A percentile compares a stretch with the other conserved stretches of the same genome.
Evolutionary conservation across 768 basidiomycete species (phyloP).

Genomic region (Tricholomella constricta): DNA sequence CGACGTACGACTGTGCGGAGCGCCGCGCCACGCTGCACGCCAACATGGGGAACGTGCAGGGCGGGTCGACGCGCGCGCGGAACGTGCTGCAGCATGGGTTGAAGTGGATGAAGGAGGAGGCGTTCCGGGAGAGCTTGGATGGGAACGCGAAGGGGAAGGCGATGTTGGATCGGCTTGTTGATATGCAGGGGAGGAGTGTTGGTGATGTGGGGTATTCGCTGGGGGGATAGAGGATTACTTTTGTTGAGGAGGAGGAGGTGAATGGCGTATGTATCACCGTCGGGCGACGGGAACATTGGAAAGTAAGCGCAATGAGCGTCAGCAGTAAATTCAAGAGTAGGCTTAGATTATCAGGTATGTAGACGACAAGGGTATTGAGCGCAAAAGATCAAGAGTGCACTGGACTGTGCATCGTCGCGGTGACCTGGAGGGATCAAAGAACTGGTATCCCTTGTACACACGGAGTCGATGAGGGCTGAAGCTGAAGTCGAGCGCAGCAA

Average conservation of each 20-base stretch:
- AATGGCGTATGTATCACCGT: too few relatives aligned
- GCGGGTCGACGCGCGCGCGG: slow-evolving; percentile 63
- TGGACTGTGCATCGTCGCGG: too few relatives aligned
- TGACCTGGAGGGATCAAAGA: too few relatives aligned
- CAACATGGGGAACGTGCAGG: slow-evolving; percentile 61
- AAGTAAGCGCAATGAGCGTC: too few relatives aligned
- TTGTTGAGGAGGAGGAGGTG: too few relatives aligned
- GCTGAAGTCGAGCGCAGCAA: slow-evolving; percentile 45
- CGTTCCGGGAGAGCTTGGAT: slow-evolving; percentile 49
- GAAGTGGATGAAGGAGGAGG: slow-evolving; percentile 62
- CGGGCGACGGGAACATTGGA: too few relatives aligned
- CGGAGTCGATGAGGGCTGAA: slow-evolving; percentile 74
- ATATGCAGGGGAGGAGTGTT: slow-evolving; percentile 46
- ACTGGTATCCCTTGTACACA: too few relatives aligned
- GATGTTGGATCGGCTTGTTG: slow-evolving; percentile 63
- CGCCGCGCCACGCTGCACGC: slow-evolving; percentile 71
- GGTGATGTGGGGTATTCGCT: slow-evolving; percentile 59
- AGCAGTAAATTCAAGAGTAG: too few relatives aligned
- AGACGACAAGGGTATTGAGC: too few relatives aligned
- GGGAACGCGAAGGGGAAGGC: slow-evolving; percentile 42
- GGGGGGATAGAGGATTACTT: slow-evolving; percentile 20
- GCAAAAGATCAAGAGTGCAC: too few relatives aligned
- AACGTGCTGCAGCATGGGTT: slow-evolving; percentile 79
- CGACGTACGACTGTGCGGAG: slow-evolving; percentile 52
- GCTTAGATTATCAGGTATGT: too few relatives aligned